Base-by-base conservation (phyloP, 2,329 filamentous ascomycete species). In the Trichoderma sp. region DNA sequence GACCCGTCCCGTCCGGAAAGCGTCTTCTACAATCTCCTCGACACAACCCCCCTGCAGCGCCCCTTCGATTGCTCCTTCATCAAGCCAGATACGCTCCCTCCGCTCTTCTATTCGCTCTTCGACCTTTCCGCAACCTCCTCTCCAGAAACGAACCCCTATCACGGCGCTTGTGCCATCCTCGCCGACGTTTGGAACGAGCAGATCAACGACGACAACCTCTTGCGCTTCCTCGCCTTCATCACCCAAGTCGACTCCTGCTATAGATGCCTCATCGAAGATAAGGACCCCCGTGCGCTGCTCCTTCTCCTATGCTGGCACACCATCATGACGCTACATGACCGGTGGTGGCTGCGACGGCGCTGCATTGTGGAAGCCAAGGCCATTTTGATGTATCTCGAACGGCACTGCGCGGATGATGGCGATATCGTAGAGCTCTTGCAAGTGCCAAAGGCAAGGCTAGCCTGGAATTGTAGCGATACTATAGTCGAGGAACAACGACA, bases 271-370 rank as follows among this genome's bases (percentile, higher is more conserved):
- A 72, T 89, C 1, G 75, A 81, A 54, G 42, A 70, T 0, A 88
- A 85, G 69, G 86, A 89, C 53, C 76, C 82, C 0, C 77, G 81
- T 32, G 86, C 86, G 0, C 72, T 89, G 69, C 73, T 88, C 12
- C 71, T 89, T 39, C 74, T 89, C n/a, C 79, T 82, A 0, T 86
- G 84, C 75, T 89, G 86, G 86, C 86, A 84, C 73, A 82, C 83
- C 10, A 82, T 84, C 69, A 73, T 84, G 15, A 80, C 78, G 15
- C 73, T 77, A 13, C 74, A 77, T 27, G 72, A 77, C 10, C 68
- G 72, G 2, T 87, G 84, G 85, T 87, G 83, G 81, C 69, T 84
- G 15, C 76, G 79, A 53, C 76, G 79, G 60, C 78, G 85, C 54
- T 79, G 81, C 5, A 70, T 78, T 32, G 71, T 86, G 1, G 84